Conservation (phyloP, 2,329 filamentous ascomycete genomes). For the Ilyonectria destructans region DNA sequence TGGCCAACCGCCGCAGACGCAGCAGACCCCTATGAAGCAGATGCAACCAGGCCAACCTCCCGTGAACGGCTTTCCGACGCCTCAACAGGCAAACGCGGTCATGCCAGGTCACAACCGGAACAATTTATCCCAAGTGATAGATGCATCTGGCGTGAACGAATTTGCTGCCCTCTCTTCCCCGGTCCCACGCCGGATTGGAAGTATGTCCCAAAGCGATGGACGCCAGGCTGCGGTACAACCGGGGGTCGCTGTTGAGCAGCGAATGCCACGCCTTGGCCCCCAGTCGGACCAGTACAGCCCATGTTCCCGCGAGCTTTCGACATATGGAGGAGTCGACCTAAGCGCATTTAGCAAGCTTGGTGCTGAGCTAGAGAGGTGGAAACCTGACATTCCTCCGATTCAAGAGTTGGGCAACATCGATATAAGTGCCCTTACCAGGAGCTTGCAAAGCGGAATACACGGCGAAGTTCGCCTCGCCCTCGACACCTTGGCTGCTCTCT, state of each 20-base stretch:
- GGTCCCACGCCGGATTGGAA: conserved; percentile 59
- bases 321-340: conserved; percentile 82
- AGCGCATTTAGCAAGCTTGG: conserved; percentile 76
- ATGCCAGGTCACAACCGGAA: conserved; percentile 62
- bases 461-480: conserved; percentile 92
- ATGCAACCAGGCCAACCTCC: conserved; percentile 59
- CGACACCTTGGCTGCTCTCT: conserved; percentile 83
- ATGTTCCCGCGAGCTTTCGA: conserved; percentile 68
- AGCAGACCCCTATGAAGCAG: conserved; percentile 59
- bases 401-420: conserved; percentile 90
- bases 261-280: conserved; percentile 58
- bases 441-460: conserved; percentile 90
- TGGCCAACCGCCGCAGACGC: conserved; percentile 48
- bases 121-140: conserved; percentile 68
- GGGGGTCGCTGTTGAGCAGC: conserved; percentile 47
- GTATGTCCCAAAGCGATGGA: conserved; percentile 57
- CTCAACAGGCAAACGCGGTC: conserved; percentile 40
- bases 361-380: conserved; percentile 76
- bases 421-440: conserved; percentile 89
- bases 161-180: conserved; percentile 65
- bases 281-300: conserved; percentile 71
- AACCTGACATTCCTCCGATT: conserved; percentile 82
- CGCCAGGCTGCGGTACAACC: conserved; percentile 45
- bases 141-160: conserved; percentile 55
- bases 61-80: conserved; percentile 56